A percentile compares a stretch with the other conserved stretches of the same genome.
Conservation (phyloP, 495 filamentous ascomycete genomes). For the Aspergillus cristatus region DNA sequence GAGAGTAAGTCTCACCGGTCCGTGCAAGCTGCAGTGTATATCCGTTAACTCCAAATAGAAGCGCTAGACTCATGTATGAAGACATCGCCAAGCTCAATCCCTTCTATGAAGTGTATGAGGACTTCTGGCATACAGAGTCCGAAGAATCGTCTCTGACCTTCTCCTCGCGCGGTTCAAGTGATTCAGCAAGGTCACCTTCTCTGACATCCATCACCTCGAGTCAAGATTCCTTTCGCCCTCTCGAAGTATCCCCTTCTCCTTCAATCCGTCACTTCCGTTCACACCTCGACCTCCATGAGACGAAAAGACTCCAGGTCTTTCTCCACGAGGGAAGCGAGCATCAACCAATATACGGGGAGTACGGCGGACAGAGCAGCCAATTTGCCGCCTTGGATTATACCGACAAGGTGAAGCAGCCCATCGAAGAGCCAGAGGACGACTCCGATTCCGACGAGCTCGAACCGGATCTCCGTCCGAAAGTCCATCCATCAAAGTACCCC, state of each 20-base stretch:
- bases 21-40: neutral
- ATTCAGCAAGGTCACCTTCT: slow-evolving; percentile 5
- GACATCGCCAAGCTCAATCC: slow-evolving; percentile 26
- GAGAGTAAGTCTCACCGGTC: slow-evolving; percentile 4
- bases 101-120: slow-evolving; percentile 16
- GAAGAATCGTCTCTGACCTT: neutral
- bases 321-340: slow-evolving; percentile 5
- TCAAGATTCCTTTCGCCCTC: neutral
- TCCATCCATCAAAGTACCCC: slow-evolving; percentile 1
- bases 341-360: slow-evolving; percentile 5
- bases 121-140: slow-evolving; percentile 10
- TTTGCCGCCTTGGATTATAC: slow-evolving; percentile 7
- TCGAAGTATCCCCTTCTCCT: slow-evolving; percentile 2
- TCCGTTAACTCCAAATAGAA: neutral
- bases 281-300: neutral
- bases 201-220: slow-evolving; percentile 3
- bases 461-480: slow-evolving; percentile 2
- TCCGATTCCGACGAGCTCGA: neutral
- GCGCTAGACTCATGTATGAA: slow-evolving; percentile 7
- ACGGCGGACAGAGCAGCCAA: slow-evolving; percentile 3
- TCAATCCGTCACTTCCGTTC: neutral
- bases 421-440: neutral
- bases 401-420: neutral
- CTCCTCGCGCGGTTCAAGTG: slow-evolving; percentile 3
- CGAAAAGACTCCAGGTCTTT: slow-evolving; percentile 1